Evolutionary conservation across 2,329 filamentous ascomycete genomes (phyloP), one percentile per base, ranked within the genome.

Genomic region (Aulographum hederae): DNA sequence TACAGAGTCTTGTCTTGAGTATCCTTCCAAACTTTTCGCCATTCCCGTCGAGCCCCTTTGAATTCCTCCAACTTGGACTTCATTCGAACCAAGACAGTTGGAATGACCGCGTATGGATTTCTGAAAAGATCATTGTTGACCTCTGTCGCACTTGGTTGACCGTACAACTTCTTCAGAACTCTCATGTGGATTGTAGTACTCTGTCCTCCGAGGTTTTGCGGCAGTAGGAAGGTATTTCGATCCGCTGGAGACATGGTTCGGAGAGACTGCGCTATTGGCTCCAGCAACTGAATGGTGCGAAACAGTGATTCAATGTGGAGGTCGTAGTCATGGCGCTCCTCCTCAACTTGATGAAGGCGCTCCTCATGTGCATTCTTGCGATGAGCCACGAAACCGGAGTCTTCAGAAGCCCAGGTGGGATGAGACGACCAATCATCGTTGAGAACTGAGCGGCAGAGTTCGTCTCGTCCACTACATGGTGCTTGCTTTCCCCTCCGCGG

Each of bases 361-460:
- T 98, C 89, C 52, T 98, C 89, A 40, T 78, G 92, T 33, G 78
- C 72, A 44, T 98, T 98, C 67, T 98, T 98, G 38, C 86, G 73
- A 56, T 98, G 89, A 10, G 89, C 89, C 37, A 98, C 86, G 44
- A 98, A 98, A 1, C 89, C 89, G 28, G 81, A 92, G 48, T 98
- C 89, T 53, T 98, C 89, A 1, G 86, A 95, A 2, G 86, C 89
- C 89, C 89, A 98, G 0, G 89, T 98, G 3, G 89, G 89, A 56
- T 98, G 89, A 17, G 86, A 95, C 2, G 89, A 89, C 89, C 89
- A 98, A 42, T 94, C 81, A 43, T 98, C 89, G 41, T 98, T 98
- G 33, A 98, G 63, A 1, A 98, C 86, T 16, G 78, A 76, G 42
- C 81, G 77, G 57, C 89, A 98, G 42, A 98, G 74, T 51, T 93